These are phyloP conservation scores for Dactylellina sp. DNA, from an alignment of 2,329 filamentous ascomycete genomes.

Conservation along the genomic window DNA sequence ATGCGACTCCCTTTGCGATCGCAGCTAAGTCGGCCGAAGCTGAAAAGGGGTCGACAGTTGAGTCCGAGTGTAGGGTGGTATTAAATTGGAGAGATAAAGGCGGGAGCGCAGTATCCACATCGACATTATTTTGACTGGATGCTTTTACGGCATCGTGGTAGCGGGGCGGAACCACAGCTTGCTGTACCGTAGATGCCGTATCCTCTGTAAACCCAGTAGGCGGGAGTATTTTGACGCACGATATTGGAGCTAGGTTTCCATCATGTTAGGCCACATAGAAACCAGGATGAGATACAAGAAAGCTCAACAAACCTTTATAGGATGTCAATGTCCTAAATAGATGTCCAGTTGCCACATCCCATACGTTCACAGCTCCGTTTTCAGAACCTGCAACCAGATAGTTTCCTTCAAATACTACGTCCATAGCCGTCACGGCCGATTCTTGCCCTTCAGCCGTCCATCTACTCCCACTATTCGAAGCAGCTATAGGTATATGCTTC, in stretches of 20 bases:
- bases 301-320: conserved; percentile 57
- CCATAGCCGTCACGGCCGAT: conserved; percentile 57
- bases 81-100: conserved; percentile 42
- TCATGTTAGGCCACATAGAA: neutral
- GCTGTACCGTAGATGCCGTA: conserved; percentile 38
- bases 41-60: conserved; percentile 55
- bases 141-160: conserved; percentile 60
- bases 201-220: conserved; percentile 57
- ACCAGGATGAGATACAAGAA: neutral
- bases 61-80: conserved; percentile 20
- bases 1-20: conserved; percentile 41
- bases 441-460: conserved; percentile 58
- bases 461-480: conserved; percentile 25
- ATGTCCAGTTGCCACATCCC: conserved; percentile 60
- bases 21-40: conserved; percentile 55
- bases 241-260: conserved; percentile 48
- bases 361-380: conserved; percentile 59
- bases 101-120: conserved; percentile 54
- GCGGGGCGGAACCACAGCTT: conserved; percentile 57
- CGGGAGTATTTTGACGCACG: conserved; percentile 58
- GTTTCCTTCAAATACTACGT: conserved; percentile 59
- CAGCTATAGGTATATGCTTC: conserved; percentile 39
- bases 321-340: conserved; percentile 58
- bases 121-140: conserved; percentile 40
- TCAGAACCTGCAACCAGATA: conserved; percentile 59